Base-by-base conservation (phyloP, 305 asterid genomes). In the Salvia sclarea region DNA sequence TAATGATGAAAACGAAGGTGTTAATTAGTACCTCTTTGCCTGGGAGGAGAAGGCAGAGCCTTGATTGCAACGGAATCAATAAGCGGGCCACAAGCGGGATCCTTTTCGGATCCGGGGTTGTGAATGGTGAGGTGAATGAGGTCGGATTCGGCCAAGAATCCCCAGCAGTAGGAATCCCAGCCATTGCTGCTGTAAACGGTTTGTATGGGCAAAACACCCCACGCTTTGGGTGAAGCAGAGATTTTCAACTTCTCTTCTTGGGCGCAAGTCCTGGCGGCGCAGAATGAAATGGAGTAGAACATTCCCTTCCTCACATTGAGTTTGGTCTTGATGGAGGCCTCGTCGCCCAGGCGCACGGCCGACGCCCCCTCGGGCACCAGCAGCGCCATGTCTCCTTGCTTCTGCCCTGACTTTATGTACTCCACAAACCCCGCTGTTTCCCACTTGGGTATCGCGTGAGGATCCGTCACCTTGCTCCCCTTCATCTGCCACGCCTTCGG, bases 91-190 rank as follows among this genome's bases (percentile, higher is more conserved):
- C 93, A 84, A 64, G 85, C 85, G 35, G 44, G 82, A 22, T 84
- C 86, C 78, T 84, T 81, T 52, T 84, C 93, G 33, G n/a, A 2
- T 40, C 85, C 88, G 0, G 90, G 88, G 74, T 82, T 84, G 66
- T 89, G 91, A 57, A 89, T 60, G 6, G 69, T 59, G 28, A 89
- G 80, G 69, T 82, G 82, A 64, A 84, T 74, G n/a, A 66, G 76
- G 38, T 66, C 40, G 11, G 84, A 66, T 64, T 85, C 70, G 20
- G 92, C 96, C 76, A 82, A 50, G 57, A 89, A 89, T 6, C 86
- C 96, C 95, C 96, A 89, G 0, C 80, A 71, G 30, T 82, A 85
- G 3, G 86, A 50, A 66, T 89, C 96, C 96, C 92, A 89, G 2
- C 96, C 96, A 78, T 85, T 80, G 59, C 91, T 84, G 47, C 94